phyloP scores from a whole-genome alignment of 148 eudicot genomes.

The Tetragonia tetragonoides region DNA sequence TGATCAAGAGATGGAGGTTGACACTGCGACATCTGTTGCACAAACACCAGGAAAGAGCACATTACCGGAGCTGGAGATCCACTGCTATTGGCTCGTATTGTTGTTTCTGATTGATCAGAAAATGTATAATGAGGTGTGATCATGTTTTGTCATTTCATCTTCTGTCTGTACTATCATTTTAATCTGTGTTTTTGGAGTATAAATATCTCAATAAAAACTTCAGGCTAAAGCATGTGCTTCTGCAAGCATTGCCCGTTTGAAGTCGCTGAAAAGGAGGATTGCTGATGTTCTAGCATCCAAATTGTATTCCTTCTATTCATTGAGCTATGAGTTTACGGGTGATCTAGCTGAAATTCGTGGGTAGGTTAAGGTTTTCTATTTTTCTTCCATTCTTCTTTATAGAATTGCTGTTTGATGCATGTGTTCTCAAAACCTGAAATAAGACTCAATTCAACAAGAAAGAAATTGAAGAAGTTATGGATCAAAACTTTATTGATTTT shows the following conservation, averaged over 20 bases:
- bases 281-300: conserved; percentile 85
- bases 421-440: neutral
- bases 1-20: conserved; percentile 88
- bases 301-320: conserved; percentile 77
- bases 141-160: neutral
- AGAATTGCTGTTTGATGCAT: neutral
- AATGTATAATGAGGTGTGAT: conserved; percentile 59
- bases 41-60: conserved; percentile 64
- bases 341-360: conserved; percentile 87
- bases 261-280: conserved; percentile 74
- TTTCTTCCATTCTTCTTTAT: neutral
- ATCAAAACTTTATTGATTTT: neutral
- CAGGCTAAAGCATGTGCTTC: conserved; percentile 92
- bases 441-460: neutral
- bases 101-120: conserved; percentile 79
- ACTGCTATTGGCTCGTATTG: conserved; percentile 76
- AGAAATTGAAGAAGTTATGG: neutral
- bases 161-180: neutral
- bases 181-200: conserved; percentile 4
- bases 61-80: conserved; percentile 84
- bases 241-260: conserved; percentile 79
- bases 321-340: conserved; percentile 82
- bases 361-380: conserved; percentile 36
- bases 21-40: conserved; percentile 67
- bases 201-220: neutral